A percentile compares a stretch with the other conserved stretches of the same genome.
These are phyloP conservation scores for Panaeolus cyanescens DNA, from an alignment of 768 basidiomycete genomes.

Conservation along the genomic window DNA sequence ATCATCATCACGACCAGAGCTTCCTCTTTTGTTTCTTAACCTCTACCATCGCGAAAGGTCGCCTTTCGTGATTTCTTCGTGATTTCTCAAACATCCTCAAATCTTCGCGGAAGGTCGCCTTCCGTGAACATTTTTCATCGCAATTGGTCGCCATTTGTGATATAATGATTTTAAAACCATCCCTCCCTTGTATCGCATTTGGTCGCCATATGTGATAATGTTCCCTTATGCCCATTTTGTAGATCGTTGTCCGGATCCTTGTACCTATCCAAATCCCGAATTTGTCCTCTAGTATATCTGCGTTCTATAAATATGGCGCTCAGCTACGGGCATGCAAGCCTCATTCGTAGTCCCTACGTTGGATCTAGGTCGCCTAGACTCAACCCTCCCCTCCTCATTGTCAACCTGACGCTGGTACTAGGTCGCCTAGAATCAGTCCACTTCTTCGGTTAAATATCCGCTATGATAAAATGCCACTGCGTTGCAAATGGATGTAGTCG, in stretches of 20 bases:
- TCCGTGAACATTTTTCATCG: too few relatives aligned
- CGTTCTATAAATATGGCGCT: background rate
- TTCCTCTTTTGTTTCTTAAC: too few relatives aligned
- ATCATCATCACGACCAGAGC: too few relatives aligned
- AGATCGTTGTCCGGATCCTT: background rate
- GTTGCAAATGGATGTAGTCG: background rate
- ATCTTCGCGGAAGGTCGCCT: too few relatives aligned
- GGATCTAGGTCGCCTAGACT: background rate
- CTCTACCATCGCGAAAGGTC: too few relatives aligned
- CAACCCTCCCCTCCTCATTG: too few relatives aligned
- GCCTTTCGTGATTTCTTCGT: too few relatives aligned
- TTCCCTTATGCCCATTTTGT: background rate
- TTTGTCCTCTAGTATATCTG: background rate
- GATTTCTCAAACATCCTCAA: too few relatives aligned
- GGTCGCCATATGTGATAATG: background rate
- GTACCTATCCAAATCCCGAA: background rate
- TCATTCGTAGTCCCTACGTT: background rate
- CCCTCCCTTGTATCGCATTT: background rate
- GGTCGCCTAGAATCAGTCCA: background rate
- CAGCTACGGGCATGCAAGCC: background rate
- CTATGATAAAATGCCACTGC: background rate
- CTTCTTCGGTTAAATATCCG: too few relatives aligned
- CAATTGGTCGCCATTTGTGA: background rate
- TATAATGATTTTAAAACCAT: background rate
- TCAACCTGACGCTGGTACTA: background rate